Evolutionary conservation across 805 yeast species (phyloP), one percentile per base, ranked within the genome.

Genomic region (Barnettozyma siamensis): DNA sequence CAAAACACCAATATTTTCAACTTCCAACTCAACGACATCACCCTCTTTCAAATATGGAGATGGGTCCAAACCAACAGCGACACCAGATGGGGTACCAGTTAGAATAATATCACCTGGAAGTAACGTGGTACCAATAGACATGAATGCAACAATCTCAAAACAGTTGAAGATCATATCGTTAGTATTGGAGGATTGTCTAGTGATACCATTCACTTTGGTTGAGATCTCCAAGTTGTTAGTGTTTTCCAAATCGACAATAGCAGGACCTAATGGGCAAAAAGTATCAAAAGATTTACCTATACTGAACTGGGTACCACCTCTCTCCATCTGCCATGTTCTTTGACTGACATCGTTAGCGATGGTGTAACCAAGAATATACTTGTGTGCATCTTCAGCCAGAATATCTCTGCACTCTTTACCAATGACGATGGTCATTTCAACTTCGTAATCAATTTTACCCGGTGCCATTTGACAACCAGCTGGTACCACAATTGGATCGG

Each of bases 181-280:
- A 4, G 78, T 73, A 38, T 57, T 56, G 26, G 70, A 66, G 17
- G 65, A 50, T 55, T 75, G 81, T 41, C 73, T 64, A 16, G 54
- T 37, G 45, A 69, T 70, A 19, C 77, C 80, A 46, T 75, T 75
- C 46, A 76, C 66, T 33, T 50, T 57, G 12, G 75, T 64, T 30
- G 54, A 49, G 31, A 76, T 60, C 16, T 53, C 51, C 40, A 74
- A 57, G n/a, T 49, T 43, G 35, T 63, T 59, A 9, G 55, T 50
- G 33, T 64, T 58, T 13, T 32, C 13, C 11, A 32, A 20, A 13
- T 32, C 20, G 4, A 72, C 75, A 35, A 76, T 62, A 7, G 70
- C 72, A 5, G 81, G 81, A 3, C 80, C 81, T 40, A 75, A 53
- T 18, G 81, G 81, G 2, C 79, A 77, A 70, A 72, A 75, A 4